Percentiles rank a stretch among this genome's conserved stretches.
Conservation (phyloP, 805 yeast genomes). For the Yarrowia phangngaensis region DNA sequence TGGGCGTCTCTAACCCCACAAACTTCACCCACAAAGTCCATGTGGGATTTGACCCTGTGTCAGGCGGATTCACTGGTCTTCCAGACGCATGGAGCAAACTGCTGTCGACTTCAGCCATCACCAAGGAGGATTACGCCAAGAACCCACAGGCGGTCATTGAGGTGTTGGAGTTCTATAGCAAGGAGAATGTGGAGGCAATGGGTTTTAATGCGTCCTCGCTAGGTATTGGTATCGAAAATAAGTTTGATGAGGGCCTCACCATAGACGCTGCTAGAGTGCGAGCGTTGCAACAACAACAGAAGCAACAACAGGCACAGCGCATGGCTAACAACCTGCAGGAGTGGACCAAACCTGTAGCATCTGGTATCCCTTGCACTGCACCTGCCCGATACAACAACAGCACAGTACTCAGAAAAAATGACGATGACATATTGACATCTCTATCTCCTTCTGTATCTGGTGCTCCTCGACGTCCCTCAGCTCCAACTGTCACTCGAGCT, state of each 20-base stretch:
- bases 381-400: slow-evolving; percentile 3
- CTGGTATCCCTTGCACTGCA: neutral
- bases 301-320: slow-evolving; percentile 13
- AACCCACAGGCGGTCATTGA: slow-evolving; percentile 94
- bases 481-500: slow-evolving; percentile 1
- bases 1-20: slow-evolving; percentile 80
- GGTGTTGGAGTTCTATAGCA: slow-evolving; percentile 70
- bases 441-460: slow-evolving; percentile 6
- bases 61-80: slow-evolving; percentile 86
- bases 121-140: slow-evolving; percentile 80
- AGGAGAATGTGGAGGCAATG: slow-evolving; percentile 34
- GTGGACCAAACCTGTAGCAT: slow-evolving; percentile 23
- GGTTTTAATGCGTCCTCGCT: slow-evolving; percentile 12
- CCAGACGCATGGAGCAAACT: slow-evolving; percentile 91
- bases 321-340: slow-evolving; percentile 24
- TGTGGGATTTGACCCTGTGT: slow-evolving; percentile 79
- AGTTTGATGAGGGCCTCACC: slow-evolving; percentile 18
- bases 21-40: slow-evolving; percentile 95
- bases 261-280: slow-evolving; percentile 10
- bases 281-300: slow-evolving; percentile 19
- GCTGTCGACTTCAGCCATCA: slow-evolving; percentile 78
- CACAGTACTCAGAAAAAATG: neutral
- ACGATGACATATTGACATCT: slow-evolving; percentile 13
- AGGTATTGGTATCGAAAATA: slow-evolving; percentile 22
- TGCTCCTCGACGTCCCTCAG: slow-evolving; percentile 9